Base-by-base conservation (phyloP, 768 basidiomycete species). In the Fomitopsis serialis region DNA sequence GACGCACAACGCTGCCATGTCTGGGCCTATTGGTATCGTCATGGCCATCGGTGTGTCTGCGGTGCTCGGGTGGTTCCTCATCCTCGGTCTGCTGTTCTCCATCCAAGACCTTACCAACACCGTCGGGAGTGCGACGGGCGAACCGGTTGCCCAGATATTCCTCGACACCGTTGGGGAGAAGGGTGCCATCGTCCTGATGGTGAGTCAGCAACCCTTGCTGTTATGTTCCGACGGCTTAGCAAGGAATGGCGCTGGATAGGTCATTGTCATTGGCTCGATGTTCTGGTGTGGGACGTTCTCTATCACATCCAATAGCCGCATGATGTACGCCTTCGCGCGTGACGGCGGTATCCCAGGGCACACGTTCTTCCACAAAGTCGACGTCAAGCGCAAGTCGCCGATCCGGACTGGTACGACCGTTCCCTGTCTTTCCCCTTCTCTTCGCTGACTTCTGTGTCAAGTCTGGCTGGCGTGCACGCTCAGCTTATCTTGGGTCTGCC, bases 321-420 rank as follows among this genome's bases (percentile, higher is more conserved):
- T 90, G 88, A 87, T 87, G 84, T 92, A 82, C 63, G 84, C 87
- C 0, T 90, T 89, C 61, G 77, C 85, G 3, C 78, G 89, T 35
- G 89, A 92, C 64, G 83, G 86, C 0, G 87, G 79, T 11, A 75
- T 89, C 23, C 87, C 88, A 0, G 85, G 82, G 12, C 81, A 81
- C 56, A 74, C 63, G 34, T 87, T 83, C 67, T 83, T 89, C 67
- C 78, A 78, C 58, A 77, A 81, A 57, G 87, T 89, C 34, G 79
- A 79, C 66, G 51, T 66, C 11, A 73, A 72, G 47, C 79, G 76
- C 71, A 79, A 75, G 62, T 84, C 81, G 2, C 88, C 88, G 2
- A 76, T 86, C 50, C 77, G 87, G 11, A 85, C 88, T 25, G 84
- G 85, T 86, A 54, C 37, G 22, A 56, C 24, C 27, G 3, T 17